Evolutionary conservation across 2,329 filamentous ascomycete genomes (phyloP), one percentile per base, ranked within the genome.

Genomic region (Nigrospora sphaerica): DNA sequence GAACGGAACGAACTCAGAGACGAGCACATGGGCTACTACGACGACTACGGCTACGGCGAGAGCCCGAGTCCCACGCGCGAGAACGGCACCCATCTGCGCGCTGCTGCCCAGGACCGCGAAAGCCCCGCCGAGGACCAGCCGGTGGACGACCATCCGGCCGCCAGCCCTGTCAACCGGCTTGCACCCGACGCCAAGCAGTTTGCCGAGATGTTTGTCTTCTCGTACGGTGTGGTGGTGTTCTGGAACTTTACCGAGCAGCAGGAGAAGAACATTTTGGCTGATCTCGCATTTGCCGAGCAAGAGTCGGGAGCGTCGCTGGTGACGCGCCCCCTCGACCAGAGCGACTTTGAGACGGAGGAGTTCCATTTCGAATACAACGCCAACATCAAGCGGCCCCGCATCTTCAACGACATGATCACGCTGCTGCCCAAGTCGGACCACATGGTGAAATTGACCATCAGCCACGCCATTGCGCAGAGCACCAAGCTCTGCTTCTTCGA

Each of bases 361-460:
- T 96, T 98, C 59, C 92, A 98, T 62, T 98, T 98, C 62, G 91
- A 97, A 65, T 98, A 98, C 71, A 95, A 88, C 57, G 78, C 82
- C 1, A 78, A 88, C 48, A 89, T 93, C 32, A 85, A 90, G 51
- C 81, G 91, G 42, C 93, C 93, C 5, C 81, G 93, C 47, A 87
- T 98, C 31, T 98, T 95, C 71, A 97, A 98, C 68, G 93, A 98
- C 66, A 98, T 98, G 93, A 97, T 98, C 58, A 98, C 93, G 1
- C 72, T 98, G 39, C 78, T 95, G 52, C 95, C 89, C 49, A 85
- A 88, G 35, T 80, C 77, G 28, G 93, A 98, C 68, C 93, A 98
- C 69, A 97, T 98, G 92, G 95, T 97, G 63, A 97, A 97, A 68
- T 76, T 98, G 14, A 90, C 92, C 32, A 98, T 98, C 72, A 95